Base-by-base conservation (phyloP, 1,284 basidiomycete genomes). In the Takashimella tepidaria region DNA sequence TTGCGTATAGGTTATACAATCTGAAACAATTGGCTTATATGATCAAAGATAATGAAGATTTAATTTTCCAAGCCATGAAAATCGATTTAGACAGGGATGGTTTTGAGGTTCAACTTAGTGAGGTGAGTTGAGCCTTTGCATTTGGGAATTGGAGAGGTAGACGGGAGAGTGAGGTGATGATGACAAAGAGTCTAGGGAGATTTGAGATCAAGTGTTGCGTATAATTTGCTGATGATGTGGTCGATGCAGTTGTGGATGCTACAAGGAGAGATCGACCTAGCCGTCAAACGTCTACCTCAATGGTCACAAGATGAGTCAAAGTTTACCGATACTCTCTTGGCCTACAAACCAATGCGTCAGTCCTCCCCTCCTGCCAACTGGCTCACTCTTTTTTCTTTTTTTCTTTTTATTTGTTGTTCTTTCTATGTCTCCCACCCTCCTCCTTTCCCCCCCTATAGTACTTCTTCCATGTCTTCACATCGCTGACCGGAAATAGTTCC, bases 251-350 rank as follows among this genome's bases (percentile, higher is more conserved):
- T 73, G 40, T 71, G 71, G 73, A 66, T 79, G 3, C 77, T 80
- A 5, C 69, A 87, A 23, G 66, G 76, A 43, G 89, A 92, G 62
- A 79, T 83, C 47, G 79, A 84, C 47, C 74, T 80, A 0, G 82
- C 85, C 1, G 82, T 89, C 61, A 79, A 83, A 49, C 81, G 83
- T 49, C 80, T 93, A 43, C 83, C 83, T 25, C 83, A 83, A 66
- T 92, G 89, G 89, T 79, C 85, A 19, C 84, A 84, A 67, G 79
- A 86, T 5, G 84, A 89, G 58, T 79, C 75, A 43, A 77, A 82
- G 0, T 67, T 81, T 0, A 84, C 86, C 66, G 80, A 78, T 58
- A 72, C 69, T 3, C 61, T 66, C 25, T 47, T 61, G 31, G 49
- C 60, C 31, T 73, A 72, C 67, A 71, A 73, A 62, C 51, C 60